phyloP scores from a whole-genome alignment of 331 rosid species.

The Rhamnella rubrinervis region DNA sequence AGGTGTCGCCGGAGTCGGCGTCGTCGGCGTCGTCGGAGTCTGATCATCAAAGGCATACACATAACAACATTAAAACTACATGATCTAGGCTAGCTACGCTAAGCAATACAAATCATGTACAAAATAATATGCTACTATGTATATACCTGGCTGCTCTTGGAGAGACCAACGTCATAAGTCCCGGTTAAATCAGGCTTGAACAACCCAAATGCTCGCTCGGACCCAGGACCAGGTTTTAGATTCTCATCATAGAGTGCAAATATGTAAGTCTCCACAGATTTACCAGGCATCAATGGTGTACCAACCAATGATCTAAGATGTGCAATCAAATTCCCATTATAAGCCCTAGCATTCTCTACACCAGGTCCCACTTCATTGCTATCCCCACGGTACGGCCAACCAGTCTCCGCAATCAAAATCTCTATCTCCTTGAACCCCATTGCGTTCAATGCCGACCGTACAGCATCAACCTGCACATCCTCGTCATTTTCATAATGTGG shows the following conservation, averaged over 20 bases:
- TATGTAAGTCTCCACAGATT: conserved; percentile 75
- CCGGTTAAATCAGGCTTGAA: conserved; percentile 60
- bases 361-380: conserved; percentile 66
- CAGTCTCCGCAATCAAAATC: conserved; percentile 89
- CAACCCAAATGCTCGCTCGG: conserved; percentile 79
- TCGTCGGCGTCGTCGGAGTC: conserved; percentile 49
- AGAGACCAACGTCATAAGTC: conserved; percentile 73
- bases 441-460: conserved; percentile 66
- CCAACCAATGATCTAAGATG: conserved; percentile 91
- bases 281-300: conserved; percentile 89
- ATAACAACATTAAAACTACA: neutral
- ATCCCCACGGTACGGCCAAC: conserved; percentile 89
- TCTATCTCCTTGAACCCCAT: conserved; percentile 61
- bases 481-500: neutral
- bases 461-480: conserved; percentile 72
- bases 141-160: conserved; percentile 64
- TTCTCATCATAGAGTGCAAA: conserved; percentile 84
- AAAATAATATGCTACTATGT: neutral
- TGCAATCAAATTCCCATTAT: conserved; percentile 75
- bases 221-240: conserved; percentile 65
- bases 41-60: neutral
- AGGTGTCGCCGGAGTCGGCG: conserved; percentile 43
- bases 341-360: conserved; percentile 79
- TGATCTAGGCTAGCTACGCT: neutral
- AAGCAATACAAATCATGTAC: neutral